A percentile compares a stretch with the other conserved stretches of the same genome.
phyloP scores from a whole-genome alignment of 345 rosid species.

The Bruguiera sexangula region DNA sequence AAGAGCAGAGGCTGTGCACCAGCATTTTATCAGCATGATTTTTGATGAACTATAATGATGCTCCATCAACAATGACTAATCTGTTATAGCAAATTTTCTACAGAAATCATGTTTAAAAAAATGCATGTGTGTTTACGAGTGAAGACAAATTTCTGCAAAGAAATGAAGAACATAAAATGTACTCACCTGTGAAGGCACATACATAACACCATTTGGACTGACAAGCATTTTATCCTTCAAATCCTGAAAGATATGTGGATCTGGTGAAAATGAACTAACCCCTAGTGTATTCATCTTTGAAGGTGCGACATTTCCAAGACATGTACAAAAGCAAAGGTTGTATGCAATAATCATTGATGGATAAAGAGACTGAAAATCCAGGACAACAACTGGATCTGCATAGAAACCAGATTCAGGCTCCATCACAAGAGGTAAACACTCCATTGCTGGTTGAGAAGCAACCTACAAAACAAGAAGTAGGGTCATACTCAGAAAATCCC shows the following conservation, averaged over 20 bases:
- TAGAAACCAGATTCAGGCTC: conserved; percentile 96
- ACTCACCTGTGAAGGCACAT: conserved; percentile 71
- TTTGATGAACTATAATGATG: background rate
- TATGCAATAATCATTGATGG: conserved; percentile 97
- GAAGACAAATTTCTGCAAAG: background rate
- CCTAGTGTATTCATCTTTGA: conserved; percentile 69
- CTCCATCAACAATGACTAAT: background rate
- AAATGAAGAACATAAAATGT: background rate
- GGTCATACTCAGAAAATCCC: conserved; percentile 11
- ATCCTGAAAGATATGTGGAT: conserved; percentile 47
- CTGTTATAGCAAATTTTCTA: background rate
- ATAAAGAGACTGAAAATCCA: conserved; percentile 97
- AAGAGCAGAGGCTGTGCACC: too few relatives aligned
- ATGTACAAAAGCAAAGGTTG: conserved; percentile 90
- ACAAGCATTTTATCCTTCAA: conserved; percentile 57
- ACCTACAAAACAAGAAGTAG: conserved; percentile 47
- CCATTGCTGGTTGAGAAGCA: conserved; percentile 99
- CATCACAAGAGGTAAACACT: conserved; percentile 96
- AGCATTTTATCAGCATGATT: too few relatives aligned
- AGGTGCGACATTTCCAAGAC: conserved; percentile 78
- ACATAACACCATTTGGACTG: conserved; percentile 83
- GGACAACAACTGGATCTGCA: conserved; percentile 86
- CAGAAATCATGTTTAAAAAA: background rate
- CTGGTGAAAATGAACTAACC: conserved; percentile 67
- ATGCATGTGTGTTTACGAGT: background rate